Evolutionary conservation across 2,329 filamentous ascomycete genomes (phyloP).

Genomic region (Thielaviopsis populi): DNA sequence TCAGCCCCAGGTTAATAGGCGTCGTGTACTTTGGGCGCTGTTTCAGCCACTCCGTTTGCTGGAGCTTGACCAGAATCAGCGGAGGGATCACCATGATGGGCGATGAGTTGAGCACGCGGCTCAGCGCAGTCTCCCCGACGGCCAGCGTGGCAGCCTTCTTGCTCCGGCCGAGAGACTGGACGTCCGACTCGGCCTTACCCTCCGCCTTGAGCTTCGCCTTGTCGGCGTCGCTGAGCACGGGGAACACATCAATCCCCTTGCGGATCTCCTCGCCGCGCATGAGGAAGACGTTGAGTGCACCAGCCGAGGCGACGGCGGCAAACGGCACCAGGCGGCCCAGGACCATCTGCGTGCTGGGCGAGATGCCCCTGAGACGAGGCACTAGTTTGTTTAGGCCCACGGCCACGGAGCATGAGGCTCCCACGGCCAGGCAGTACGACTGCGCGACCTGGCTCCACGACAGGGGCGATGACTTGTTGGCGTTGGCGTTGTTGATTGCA

Average conservation of each 20-base stretch:
- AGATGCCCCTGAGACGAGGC: constrained; percentile 62
- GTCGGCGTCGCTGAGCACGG: constrained; percentile 57
- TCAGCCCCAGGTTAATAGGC: constrained; percentile 75
- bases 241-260: constrained; percentile 82
- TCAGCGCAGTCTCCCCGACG: constrained; percentile 83
- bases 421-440: constrained; percentile 83
- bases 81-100: constrained; percentile 96
- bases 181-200: constrained; percentile 48
- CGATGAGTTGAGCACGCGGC: constrained; percentile 80
- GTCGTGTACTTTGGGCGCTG: constrained; percentile 54
- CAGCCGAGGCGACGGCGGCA: constrained; percentile 82
- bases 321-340: constrained; percentile 87
- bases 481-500: constrained; percentile 92
- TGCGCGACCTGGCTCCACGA: constrained; percentile 66
- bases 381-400: constrained; percentile 83
- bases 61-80: constrained; percentile 67
- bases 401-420: constrained; percentile 85
- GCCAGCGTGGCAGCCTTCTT: constrained; percentile 77
- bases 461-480: constrained; percentile 90
- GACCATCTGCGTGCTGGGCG: constrained; percentile 58
- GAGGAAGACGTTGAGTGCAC: constrained; percentile 85
- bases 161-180: constrained; percentile 67
- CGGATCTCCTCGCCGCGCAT: constrained; percentile 96
- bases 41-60: constrained; percentile 71
- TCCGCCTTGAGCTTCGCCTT: constrained; percentile 40